Percentiles rank a stretch among this genome's conserved stretches.
These are phyloP conservation scores for Yarrowia hollandica DNA, from an alignment of 805 yeast species.

Conservation along the genomic window DNA sequence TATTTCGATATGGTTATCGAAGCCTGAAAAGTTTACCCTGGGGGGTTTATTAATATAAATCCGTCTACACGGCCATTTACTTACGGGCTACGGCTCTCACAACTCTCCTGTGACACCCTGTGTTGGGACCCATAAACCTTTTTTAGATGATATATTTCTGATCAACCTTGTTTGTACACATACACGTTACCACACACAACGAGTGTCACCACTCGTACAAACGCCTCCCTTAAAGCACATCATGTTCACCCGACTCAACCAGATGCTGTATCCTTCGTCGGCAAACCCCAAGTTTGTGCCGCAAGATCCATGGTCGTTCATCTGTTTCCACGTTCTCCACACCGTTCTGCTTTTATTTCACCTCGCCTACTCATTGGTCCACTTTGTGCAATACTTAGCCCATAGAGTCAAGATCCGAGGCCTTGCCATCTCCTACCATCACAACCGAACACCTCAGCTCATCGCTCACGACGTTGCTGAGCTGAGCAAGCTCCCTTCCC, in stretches of 20 bases:
- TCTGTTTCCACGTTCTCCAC: constrained; percentile 31
- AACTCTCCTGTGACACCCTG: not conserved
- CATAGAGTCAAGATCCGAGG: constrained; percentile 26
- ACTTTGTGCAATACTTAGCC: constrained; percentile 20
- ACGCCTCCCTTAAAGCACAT: not conserved
- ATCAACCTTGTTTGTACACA: constrained; percentile 18
- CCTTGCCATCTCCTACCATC: constrained; percentile 34
- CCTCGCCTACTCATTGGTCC: constrained; percentile 26
- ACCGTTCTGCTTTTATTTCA: constrained; percentile 32
- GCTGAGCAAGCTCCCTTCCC: constrained; percentile 72
- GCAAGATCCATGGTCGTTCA: constrained; percentile 9
- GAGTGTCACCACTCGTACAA: not conserved
- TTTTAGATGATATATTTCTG: constrained; percentile 1
- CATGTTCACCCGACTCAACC: constrained; percentile 23
- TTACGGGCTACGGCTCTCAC: too few species aligned
- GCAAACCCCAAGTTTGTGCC: constrained; percentile 27
- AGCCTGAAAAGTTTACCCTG: too few species aligned
- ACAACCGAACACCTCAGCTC: constrained; percentile 58
- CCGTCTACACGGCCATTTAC: too few species aligned
- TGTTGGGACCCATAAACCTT: constrained; percentile 13
- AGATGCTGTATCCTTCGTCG: constrained; percentile 26
- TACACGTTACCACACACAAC: constrained; percentile 11
- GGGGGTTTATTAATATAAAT: too few species aligned
- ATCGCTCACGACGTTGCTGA: constrained; percentile 79
- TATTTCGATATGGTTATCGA: too few species aligned